Percentiles rank a stretch among this genome's conserved stretches.
Conservation (phyloP, 176 grass and related monocot genomes). For the Avena eriantha region DNA sequence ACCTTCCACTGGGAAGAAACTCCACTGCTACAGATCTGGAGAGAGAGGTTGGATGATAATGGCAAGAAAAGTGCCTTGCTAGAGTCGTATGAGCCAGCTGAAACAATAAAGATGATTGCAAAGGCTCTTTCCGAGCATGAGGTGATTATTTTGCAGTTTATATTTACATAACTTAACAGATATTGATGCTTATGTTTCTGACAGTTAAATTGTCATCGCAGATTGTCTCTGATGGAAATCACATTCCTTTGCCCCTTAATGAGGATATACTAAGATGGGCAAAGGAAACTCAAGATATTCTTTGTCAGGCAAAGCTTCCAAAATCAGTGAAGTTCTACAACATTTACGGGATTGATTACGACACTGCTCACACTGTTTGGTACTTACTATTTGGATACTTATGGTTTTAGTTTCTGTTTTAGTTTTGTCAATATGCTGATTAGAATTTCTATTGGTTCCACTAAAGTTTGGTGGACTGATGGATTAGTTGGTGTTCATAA, state of each 20-base stretch:
- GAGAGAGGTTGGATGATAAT: constrained; percentile 56
- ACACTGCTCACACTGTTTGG: constrained; percentile 88
- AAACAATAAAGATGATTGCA: constrained; percentile 77
- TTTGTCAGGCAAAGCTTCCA: constrained; percentile 80
- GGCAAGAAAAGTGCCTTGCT: constrained; percentile 66
- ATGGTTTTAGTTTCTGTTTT: constrained; percentile 11
- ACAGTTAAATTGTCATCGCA: constrained; percentile 49
- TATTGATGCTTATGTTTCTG: constrained; percentile 27
- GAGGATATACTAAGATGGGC: constrained; percentile 87
- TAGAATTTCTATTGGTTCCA: neutral
- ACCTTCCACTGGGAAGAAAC: constrained; percentile 73
- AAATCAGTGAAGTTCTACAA: constrained; percentile 94
- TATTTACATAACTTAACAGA: neutral
- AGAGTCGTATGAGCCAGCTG: constrained; percentile 79
- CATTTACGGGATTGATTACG: constrained; percentile 83
- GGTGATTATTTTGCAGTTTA: constrained; percentile 48
- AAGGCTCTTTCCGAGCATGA: constrained; percentile 88
- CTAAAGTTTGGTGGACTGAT: constrained; percentile 8
- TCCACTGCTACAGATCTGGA: constrained; percentile 93
- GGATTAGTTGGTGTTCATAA: constrained; percentile 8
- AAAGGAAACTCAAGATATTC: constrained; percentile 83
- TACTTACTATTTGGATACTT: constrained; percentile 38
- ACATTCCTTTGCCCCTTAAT: constrained; percentile 78
- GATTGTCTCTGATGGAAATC: constrained; percentile 68
- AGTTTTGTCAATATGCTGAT: neutral